A percentile compares a stretch with the other conserved stretches of the same genome.
phyloP scores from a whole-genome alignment of 495 filamentous ascomycete species.

The Darksidea phi region DNA sequence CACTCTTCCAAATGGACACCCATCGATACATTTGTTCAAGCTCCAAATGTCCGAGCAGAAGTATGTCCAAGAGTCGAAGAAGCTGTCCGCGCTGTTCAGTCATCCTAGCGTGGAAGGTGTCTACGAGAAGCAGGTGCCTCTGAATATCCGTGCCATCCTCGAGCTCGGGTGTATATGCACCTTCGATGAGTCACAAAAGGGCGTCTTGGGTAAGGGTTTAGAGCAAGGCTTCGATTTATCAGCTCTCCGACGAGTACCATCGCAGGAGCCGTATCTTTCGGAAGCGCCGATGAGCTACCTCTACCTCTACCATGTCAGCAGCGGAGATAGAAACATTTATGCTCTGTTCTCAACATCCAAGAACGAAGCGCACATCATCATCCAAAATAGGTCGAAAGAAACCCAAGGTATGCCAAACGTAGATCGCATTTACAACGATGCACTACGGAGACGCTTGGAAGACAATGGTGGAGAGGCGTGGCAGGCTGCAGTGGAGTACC shows the following conservation, averaged over 20 bases:
- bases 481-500: slow-evolving; percentile 80
- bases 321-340: slow-evolving; percentile 89
- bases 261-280: slow-evolving; percentile 67
- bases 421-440: slow-evolving; percentile 84
- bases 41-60: slow-evolving; percentile 83
- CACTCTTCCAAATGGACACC: slow-evolving; percentile 91
- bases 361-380: slow-evolving; percentile 77
- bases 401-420: slow-evolving; percentile 84
- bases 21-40: slow-evolving; percentile 90
- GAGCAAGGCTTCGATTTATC: slow-evolving; percentile 92
- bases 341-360: slow-evolving; percentile 83
- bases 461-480: slow-evolving; percentile 66
- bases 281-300: slow-evolving; percentile 70
- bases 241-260: slow-evolving; percentile 62
- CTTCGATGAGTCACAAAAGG: slow-evolving; percentile 85
- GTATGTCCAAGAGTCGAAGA: slow-evolving; percentile 78
- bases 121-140: slow-evolving; percentile 88
- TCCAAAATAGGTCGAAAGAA: slow-evolving; percentile 76
- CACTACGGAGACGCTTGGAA: slow-evolving; percentile 61
- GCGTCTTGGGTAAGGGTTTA: slow-evolving; percentile 87
- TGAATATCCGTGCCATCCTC: slow-evolving; percentile 78
- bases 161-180: slow-evolving; percentile 92
- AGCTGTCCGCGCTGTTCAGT: slow-evolving; percentile 77
- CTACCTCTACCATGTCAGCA: slow-evolving; percentile 87
- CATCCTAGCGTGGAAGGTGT: slow-evolving; percentile 95